phyloP scores from a whole-genome alignment of 2,329 filamentous ascomycete species.

The Pestalotiopsis sp. region DNA sequence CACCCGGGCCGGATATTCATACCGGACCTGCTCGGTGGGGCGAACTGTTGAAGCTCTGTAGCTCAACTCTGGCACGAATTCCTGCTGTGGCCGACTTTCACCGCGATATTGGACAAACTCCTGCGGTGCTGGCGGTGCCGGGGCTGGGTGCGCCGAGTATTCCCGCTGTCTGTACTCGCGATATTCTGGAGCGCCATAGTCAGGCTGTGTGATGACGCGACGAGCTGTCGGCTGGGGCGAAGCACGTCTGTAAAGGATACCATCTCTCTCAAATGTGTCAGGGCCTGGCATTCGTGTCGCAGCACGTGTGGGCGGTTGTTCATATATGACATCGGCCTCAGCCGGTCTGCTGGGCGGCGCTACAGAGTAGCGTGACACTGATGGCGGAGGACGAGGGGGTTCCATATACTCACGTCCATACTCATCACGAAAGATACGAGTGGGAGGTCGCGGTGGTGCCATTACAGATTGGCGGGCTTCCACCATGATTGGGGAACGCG shows the following conservation, averaged over 20 bases:
- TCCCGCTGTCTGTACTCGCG: constrained; percentile 59
- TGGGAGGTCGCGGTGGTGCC: constrained; percentile 52
- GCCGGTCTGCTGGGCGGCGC: constrained; percentile 42
- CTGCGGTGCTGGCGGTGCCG: constrained; percentile 36
- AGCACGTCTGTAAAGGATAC: constrained; percentile 47
- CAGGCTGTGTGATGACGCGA: constrained; percentile 63
- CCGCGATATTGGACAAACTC: constrained; percentile 51
- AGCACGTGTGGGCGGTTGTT: constrained; percentile 57
- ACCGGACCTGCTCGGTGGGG: constrained; percentile 47
- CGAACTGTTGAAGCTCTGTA: constrained; percentile 59
- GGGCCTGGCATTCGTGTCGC: constrained; percentile 49
- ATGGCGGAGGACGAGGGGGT: constrained; percentile 49
- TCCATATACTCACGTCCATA: constrained; percentile 78
- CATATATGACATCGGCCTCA: constrained; percentile 64
- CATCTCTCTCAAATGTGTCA: constrained; percentile 50
- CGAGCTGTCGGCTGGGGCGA: constrained; percentile 53
- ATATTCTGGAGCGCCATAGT: constrained; percentile 53
- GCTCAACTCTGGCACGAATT: constrained; percentile 52
- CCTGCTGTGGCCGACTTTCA: constrained; percentile 40
- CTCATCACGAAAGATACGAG: constrained; percentile 77
- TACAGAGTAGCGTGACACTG: constrained; percentile 47
- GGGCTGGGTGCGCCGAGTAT: constrained; percentile 52
- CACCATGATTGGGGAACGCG: constrained; percentile 46
- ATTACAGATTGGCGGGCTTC: constrained; percentile 49
- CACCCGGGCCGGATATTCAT: constrained; percentile 43